Base-by-base conservation (phyloP, 1,284 basidiomycete genomes). In the Sanghuangporus sanghuang region DNA sequence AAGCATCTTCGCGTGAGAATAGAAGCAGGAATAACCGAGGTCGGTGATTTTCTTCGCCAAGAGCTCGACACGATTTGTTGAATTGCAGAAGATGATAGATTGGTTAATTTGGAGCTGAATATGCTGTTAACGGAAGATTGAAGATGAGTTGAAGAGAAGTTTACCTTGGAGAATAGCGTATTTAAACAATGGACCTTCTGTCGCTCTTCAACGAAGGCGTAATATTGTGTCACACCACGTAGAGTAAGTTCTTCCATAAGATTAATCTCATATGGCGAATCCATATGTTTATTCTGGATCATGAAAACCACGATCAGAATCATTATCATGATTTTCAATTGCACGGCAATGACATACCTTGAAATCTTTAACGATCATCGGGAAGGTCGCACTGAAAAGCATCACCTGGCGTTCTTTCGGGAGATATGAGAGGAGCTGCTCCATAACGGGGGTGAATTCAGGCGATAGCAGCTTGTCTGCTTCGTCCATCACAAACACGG, bases 11-110 rank as follows among this genome's bases (percentile, higher is more conserved):
- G 96, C 97, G 75, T 99, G 96, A 62, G 96, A 98, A 84, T 98
- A 99, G 86, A 99, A 99, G 82, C 97, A 99, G 57, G 96, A 98
- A 78, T 99, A 99, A 70, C 97, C 97, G 61, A 98, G 89, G 73
- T 99, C 96, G 18, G 96, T 99, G 70, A 99, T 95, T 79, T 99
- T 99, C 81, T 98, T 98, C 67, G 97, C 97, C 66, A 99, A 85
- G 55, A 99, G 89, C 78, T 99, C 96, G 78, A 99, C 96, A 67
- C 96, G 95, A 81, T 98, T 98, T 71, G 96, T 99, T 67, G 96
- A 98, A 83, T 98, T 98, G 79, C 96, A 98, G 80, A 98, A 98
- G 74, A 98, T 98, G 79, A 98, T 98, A 65, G 95, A 97, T 80
- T 98, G 96, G 78, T 98, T 98, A 83, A 98, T 98, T 92, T 98